Evolutionary conservation across 2,329 filamentous ascomycete genomes (phyloP).

Genomic region (Fusarium annulatum): DNA sequence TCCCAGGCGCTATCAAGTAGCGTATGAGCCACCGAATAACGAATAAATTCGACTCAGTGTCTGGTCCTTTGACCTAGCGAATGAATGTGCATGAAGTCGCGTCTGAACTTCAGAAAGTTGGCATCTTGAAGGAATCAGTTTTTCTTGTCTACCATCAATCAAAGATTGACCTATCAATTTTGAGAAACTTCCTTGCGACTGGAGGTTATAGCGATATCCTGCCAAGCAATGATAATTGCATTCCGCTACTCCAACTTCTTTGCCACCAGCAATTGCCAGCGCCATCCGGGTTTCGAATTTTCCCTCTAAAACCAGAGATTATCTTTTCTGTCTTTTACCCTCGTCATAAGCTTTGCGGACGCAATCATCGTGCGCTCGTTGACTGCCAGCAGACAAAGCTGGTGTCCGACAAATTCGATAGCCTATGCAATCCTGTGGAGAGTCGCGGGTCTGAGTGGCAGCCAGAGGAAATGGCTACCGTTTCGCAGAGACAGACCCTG

Average conservation of each 20-base stretch:
- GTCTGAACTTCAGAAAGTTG: background rate
- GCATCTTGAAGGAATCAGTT: background rate
- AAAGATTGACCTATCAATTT: background rate
- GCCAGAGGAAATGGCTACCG: too few relatives aligned
- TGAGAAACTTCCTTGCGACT: background rate
- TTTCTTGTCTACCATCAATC: background rate
- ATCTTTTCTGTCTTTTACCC: too few relatives aligned
- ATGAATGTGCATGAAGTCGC: background rate
- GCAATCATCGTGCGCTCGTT: background rate
- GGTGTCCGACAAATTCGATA: background rate
- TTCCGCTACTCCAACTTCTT: background rate
- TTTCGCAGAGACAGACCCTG: background rate
- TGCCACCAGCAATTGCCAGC: background rate
- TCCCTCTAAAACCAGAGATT: too few relatives aligned
- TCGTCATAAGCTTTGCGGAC: background rate
- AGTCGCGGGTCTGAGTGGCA: background rate
- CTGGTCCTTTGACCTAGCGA: background rate
- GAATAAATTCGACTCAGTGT: background rate
- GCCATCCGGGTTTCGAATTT: too few relatives aligned
- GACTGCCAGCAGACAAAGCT: background rate
- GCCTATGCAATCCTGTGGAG: background rate
- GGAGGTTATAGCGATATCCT: background rate
- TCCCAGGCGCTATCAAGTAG: background rate
- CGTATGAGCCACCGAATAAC: background rate
- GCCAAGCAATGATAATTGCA: background rate